A percentile compares a stretch with the other conserved stretches of the same genome.
phyloP scores from a whole-genome alignment of 805 yeast species.

The Spathaspora passalidarum region DNA sequence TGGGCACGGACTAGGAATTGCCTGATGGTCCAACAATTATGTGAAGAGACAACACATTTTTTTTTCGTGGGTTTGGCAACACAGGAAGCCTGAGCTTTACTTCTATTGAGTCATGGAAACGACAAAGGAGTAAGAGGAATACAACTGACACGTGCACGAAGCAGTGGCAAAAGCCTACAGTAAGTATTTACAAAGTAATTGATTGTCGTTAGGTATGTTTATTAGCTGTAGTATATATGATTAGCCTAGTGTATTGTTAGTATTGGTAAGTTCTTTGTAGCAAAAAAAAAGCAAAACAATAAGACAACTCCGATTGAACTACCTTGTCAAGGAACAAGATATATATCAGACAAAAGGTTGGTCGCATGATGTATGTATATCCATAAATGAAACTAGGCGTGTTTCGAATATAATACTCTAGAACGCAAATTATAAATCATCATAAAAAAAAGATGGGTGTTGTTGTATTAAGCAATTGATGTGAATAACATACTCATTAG shows the following conservation, averaged over 20 bases:
- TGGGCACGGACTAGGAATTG: not conserved
- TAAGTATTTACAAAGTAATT: no score
- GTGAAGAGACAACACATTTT: not conserved
- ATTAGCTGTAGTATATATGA: no score
- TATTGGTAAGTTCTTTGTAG: not conserved
- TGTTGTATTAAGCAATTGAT: not conserved
- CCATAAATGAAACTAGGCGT: slow-evolving; percentile 45
- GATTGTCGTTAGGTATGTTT: no score
- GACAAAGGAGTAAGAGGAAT: no score
- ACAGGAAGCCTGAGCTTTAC: no score
- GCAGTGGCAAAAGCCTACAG: no score
- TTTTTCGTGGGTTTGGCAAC: not conserved
- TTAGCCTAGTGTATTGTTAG: no score
- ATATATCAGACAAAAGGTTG: slow-evolving; percentile 15
- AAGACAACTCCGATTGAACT: no score
- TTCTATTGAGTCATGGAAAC: no score
- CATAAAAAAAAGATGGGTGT: slow-evolving; percentile 17
- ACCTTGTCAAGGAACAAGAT: no score
- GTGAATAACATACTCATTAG: no score
- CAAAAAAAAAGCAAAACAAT: not conserved
- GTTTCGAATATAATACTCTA: slow-evolving; percentile 37
- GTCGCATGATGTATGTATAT: slow-evolving; percentile 37
- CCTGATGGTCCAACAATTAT: not conserved
- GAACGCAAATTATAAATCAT: slow-evolving; percentile 50
- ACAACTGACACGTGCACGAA: no score